phyloP scores from a whole-genome alignment of 2,329 filamentous ascomycete genomes.

The Sclerotinia sclerotiorum region DNA sequence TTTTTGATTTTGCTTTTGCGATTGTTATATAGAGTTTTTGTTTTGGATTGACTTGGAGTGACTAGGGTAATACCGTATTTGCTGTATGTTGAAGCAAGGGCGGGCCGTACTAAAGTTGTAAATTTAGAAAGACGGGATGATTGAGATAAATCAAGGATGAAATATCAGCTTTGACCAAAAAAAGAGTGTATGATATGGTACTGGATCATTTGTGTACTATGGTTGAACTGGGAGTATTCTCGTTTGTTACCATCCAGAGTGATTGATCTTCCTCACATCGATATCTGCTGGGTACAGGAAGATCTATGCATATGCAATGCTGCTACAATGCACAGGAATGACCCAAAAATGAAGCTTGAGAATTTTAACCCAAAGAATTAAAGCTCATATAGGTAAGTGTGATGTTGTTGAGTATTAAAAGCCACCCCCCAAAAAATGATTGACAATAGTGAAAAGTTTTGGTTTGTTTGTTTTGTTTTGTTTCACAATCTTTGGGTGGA shows the following conservation, averaged over 20 bases:
- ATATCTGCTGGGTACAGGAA: conserved; percentile 17
- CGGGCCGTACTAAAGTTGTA: neutral
- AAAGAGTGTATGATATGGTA: conserved; percentile 9
- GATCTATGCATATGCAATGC: conserved; percentile 16
- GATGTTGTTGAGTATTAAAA: neutral
- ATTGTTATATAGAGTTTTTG: neutral
- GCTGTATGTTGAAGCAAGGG: conserved; percentile 7
- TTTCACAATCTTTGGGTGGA: conserved; percentile 1
- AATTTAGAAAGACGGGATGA: neutral
- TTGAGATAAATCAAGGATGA: neutral
- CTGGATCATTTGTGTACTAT: conserved; percentile 6
- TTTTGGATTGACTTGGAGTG: neutral
- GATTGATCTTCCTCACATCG: conserved; percentile 12
- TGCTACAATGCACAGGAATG: conserved; percentile 7
- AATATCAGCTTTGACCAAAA: neutral
- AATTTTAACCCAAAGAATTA: neutral
- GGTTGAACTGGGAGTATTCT: conserved; percentile 7
- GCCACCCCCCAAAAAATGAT: neutral
- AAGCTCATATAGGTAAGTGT: neutral
- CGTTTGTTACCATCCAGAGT: neutral
- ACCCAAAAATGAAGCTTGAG: conserved; percentile 16
- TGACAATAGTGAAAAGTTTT: conserved; percentile 5
- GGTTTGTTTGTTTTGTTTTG: neutral
- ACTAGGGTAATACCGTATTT: neutral
- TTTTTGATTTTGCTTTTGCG: neutral